These are phyloP conservation scores for Fonsecaea pedrosoi DNA, from an alignment of 2,329 filamentous ascomycete genomes.

Conservation along the genomic window DNA sequence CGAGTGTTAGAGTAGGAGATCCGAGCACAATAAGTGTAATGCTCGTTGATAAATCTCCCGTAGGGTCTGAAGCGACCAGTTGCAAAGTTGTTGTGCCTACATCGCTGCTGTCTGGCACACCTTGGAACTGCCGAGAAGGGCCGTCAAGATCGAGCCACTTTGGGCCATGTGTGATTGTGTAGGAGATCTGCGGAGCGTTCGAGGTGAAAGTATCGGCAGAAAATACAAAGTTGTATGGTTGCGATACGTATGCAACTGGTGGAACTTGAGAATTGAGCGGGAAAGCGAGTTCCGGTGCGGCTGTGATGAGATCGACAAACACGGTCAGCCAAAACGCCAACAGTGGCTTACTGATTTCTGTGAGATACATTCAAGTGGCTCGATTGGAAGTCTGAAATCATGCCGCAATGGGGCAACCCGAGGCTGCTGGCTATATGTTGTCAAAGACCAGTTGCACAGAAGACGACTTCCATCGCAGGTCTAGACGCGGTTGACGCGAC, in stretches of 20 bases:
- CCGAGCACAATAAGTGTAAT: conserved; percentile 74
- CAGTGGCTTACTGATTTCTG: conserved; percentile 20
- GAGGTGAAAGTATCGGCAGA: conserved; percentile 72
- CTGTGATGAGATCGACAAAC: conserved; percentile 2
- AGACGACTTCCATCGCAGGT: neutral
- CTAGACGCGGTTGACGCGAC: neutral
- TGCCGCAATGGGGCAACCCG: neutral
- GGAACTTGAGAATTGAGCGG: conserved; percentile 86
- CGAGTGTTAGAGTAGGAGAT: conserved; percentile 47
- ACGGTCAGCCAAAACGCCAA: conserved; percentile 17
- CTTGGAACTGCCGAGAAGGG: conserved; percentile 68
- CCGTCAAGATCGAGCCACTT: conserved; percentile 77
- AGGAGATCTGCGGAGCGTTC: conserved; percentile 62
- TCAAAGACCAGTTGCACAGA: conserved; percentile 1
- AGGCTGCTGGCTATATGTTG: neutral
- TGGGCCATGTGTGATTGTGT: conserved; percentile 70
- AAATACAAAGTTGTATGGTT: conserved; percentile 56
- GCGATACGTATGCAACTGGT: conserved; percentile 72
- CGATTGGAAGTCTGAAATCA: neutral
- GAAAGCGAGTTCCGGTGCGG: conserved; percentile 57
- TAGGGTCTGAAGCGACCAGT: conserved; percentile 72
- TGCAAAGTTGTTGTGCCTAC: conserved; percentile 67
- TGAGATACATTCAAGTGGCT: conserved; percentile 32
- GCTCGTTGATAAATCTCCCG: conserved; percentile 68
- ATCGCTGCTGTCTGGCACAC: conserved; percentile 67